phyloP scores from a whole-genome alignment of 2,329 filamentous ascomycete species.

The Bipolaris sorokiniana region DNA sequence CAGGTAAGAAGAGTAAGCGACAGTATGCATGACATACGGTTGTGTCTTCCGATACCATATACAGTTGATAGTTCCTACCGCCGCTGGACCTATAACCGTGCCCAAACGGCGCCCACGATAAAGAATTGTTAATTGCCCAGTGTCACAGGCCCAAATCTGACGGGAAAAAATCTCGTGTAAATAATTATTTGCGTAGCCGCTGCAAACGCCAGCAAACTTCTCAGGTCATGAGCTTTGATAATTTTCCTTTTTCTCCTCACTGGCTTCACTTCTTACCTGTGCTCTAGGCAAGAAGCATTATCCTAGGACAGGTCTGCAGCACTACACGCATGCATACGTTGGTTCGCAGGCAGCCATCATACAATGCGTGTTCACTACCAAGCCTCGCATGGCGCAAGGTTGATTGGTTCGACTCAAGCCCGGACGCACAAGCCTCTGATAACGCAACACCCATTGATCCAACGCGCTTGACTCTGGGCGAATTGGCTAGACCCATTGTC shows the following conservation, averaged over 20 bases:
- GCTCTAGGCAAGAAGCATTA: background rate
- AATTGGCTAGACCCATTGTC: background rate
- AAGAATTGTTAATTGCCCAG: background rate
- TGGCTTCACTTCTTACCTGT: background rate
- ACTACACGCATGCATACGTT: background rate
- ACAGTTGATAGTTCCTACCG: background rate
- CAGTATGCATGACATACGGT: background rate
- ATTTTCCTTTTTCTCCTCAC: background rate
- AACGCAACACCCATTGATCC: background rate
- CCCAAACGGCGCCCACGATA: background rate
- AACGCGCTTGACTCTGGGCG: background rate
- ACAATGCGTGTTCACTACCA: background rate
- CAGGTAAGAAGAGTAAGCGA: background rate
- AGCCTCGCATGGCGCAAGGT: background rate
- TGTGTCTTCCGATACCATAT: background rate
- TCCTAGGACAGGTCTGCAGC: background rate
- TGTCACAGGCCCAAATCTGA: background rate
- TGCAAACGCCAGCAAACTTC: background rate
- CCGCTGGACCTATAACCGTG: background rate
- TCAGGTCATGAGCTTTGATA: background rate
- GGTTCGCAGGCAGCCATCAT: background rate
- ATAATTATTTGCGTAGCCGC: background rate
- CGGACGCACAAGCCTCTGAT: background rate
- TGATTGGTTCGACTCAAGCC: background rate
- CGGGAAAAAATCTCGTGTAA: background rate